These are phyloP conservation scores for Blastobotrys serpentis DNA, from an alignment of 1,139 yeast species.

Conservation along the genomic window DNA sequence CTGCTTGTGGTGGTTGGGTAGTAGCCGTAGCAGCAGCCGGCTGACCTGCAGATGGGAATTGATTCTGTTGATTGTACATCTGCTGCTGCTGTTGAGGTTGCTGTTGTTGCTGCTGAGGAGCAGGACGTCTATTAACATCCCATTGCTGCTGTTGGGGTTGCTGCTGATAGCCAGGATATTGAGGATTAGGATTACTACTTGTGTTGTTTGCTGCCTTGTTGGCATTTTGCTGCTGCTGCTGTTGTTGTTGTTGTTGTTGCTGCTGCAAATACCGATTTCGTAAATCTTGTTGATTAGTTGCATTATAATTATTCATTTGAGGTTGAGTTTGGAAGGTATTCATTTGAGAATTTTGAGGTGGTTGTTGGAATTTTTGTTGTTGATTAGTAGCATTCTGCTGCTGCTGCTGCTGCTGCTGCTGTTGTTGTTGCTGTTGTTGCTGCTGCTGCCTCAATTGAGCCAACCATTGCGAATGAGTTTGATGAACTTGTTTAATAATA, in stretches of 20 bases:
- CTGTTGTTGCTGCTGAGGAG: too few species aligned
- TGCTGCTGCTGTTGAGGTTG: too few species aligned
- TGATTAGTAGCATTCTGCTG: constrained; percentile 13
- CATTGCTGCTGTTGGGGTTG: constrained; percentile 26
- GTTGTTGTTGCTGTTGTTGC: constrained; percentile 31
- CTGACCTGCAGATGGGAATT: constrained; percentile 15
- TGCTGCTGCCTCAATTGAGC: constrained; percentile 28
- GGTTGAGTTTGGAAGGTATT: constrained; percentile 23
- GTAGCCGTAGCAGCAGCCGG: constrained; percentile 10
- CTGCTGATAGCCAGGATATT: constrained; percentile 16
- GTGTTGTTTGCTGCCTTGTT: constrained; percentile 15
- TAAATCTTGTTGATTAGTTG: constrained; percentile 8
- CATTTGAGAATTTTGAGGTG: constrained; percentile 18
- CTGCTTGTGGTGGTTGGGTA: constrained; percentile 25
- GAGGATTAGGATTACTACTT: constrained; percentile 8
- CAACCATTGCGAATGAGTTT: constrained; percentile 53
- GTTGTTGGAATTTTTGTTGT: constrained; percentile 11
- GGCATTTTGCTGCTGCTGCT: constrained; percentile 11
- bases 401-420: constrained; percentile 17
- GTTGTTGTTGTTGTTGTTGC: constrained; percentile 16
- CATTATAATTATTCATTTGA: constrained; percentile 12
- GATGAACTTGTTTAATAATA: constrained; percentile 59
- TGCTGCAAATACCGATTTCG: constrained; percentile 13
- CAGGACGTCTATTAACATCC: constrained; percentile 16
- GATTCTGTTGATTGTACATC: constrained; percentile 15